Base-by-base conservation (phyloP, 768 basidiomycete species). In the Fistulinella prunicolor region DNA sequence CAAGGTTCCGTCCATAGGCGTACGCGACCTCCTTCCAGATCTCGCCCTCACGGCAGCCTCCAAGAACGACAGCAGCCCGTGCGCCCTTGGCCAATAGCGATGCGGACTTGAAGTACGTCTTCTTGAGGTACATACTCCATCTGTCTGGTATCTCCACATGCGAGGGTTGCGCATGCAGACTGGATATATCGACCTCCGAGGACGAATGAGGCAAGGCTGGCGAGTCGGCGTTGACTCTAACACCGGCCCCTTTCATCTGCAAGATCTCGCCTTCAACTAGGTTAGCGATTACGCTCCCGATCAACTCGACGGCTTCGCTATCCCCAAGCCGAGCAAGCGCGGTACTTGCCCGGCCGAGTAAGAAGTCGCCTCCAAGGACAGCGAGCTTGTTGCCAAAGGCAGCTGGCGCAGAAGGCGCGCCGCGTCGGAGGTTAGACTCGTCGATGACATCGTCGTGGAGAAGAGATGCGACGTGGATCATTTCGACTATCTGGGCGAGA, bases 221-320 rank as follows among this genome's bases (percentile, higher is more conserved):
- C 14, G 23, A 26, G 16, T 44, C 44, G 6, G 19, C 28, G 24
- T 21, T 9, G n/a, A 36, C 14, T 50, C 62, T 32, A 2, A 23
- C 26, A 1, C 30, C 36, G 1, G 51, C n/a, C 1, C 57, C 62
- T 8, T 50, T 59, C 78, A 83, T 81, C 69, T 89, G 86, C 70
- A 96, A 70, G 36, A 98, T 86, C 71, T 97, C 92, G 28, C 95
- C 96, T 65, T 98, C 95, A n/a, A 94, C 94, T 32, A 95, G 75
- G 63, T 97, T 98, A 3, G 91, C 83, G 46, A 99, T 88, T 49
- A 97, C 91, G 60, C 84, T 86, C 4, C 92, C 82, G 38, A 97
- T 81, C 49, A 98, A 78, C 66, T 99, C 96, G 42, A 97, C 91
- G 44, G 95, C 94, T 63, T 98, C 91, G 58, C 70, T 75, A 50